Evolutionary conservation across 192 early-diverging fungal species (phyloP).

Genomic region (Lunasporangiospora selenospora): DNA sequence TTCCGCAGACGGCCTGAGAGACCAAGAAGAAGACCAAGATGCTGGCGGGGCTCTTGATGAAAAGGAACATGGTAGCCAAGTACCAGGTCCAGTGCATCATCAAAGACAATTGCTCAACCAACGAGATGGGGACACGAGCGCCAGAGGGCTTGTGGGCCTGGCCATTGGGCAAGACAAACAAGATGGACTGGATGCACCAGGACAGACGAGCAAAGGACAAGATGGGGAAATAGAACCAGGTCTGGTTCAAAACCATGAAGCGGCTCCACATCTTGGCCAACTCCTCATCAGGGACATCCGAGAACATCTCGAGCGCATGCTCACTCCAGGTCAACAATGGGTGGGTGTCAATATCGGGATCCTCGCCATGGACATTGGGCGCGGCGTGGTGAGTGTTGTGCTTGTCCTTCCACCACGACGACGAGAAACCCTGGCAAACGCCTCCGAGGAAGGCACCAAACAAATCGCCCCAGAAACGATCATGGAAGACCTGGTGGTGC

Average conservation of each 20-base stretch:
- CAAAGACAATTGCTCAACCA: slow-evolving; percentile 61
- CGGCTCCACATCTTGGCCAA: slow-evolving; percentile 59
- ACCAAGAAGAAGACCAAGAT: slow-evolving; percentile 64
- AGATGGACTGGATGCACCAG: slow-evolving; percentile 74
- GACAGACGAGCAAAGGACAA: slow-evolving; percentile 76
- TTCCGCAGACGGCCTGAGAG: slow-evolving; percentile 71
- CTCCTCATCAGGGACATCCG: slow-evolving; percentile 57
- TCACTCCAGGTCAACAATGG: slow-evolving; percentile 82
- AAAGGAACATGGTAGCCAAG: slow-evolving; percentile 58
- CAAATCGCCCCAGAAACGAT: slow-evolving; percentile 67
- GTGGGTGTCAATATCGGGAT: slow-evolving; percentile 88
- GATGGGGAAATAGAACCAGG: slow-evolving; percentile 73
- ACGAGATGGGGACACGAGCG: slow-evolving; percentile 45
- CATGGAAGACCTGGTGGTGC: slow-evolving; percentile 82
- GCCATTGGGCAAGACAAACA: slow-evolving; percentile 58
- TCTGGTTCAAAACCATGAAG: slow-evolving; percentile 71
- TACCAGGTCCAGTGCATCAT: slow-evolving; percentile 76
- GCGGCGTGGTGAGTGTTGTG: slow-evolving; percentile 87
- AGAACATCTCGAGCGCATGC: slow-evolving; percentile 56
- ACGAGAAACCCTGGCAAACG: slow-evolving; percentile 79
- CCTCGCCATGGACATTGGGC: slow-evolving; percentile 79
- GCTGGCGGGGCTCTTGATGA: slow-evolving; percentile 47
- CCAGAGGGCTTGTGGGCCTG: slow-evolving; percentile 53
- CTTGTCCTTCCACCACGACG: slow-evolving; percentile 89
- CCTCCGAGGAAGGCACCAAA: slow-evolving; percentile 75